phyloP scores from a whole-genome alignment of 306 rosid genomes.

The Medicago arabica region DNA sequence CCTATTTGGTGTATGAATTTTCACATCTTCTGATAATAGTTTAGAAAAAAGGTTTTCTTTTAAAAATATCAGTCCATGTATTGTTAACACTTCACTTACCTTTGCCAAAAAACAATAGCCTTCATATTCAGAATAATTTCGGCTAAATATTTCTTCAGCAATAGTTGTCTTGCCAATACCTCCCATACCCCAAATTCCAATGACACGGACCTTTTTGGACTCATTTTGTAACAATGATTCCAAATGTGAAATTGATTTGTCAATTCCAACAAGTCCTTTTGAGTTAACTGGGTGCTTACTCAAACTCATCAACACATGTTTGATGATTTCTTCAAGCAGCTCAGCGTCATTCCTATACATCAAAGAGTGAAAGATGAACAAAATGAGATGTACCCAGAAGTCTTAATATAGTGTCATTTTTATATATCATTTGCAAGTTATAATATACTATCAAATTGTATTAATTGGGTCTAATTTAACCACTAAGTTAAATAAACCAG shows the following conservation, averaged over 20 bases:
- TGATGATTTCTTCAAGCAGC: not conserved
- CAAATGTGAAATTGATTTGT: not conserved
- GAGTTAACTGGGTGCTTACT: not conserved
- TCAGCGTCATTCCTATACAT: not conserved
- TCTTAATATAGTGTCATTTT: too few species aligned
- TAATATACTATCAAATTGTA: too few species aligned
- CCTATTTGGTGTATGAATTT: not conserved
- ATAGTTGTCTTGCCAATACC: not conserved
- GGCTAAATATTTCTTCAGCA: not conserved
- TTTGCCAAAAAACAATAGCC: not conserved
- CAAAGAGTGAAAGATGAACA: not conserved
- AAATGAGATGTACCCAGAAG: too few species aligned
- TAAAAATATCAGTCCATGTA: not conserved
- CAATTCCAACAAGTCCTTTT: not conserved
- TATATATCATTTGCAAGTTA: too few species aligned
- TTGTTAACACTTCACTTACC: conserved; percentile 5
- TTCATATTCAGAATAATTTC: not conserved
- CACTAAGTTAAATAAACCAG: too few species aligned
- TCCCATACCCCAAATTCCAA: not conserved
- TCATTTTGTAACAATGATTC: not conserved
- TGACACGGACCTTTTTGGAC: not conserved
- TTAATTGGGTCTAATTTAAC: too few species aligned
- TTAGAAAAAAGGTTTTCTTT: not conserved
- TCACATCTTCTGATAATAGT: conserved; percentile 1
- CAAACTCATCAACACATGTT: not conserved